A percentile compares a stretch with the other conserved stretches of the same genome.
These are phyloP conservation scores for Psilocybe azurescens DNA, from an alignment of 768 basidiomycete species.

Conservation along the genomic window DNA sequence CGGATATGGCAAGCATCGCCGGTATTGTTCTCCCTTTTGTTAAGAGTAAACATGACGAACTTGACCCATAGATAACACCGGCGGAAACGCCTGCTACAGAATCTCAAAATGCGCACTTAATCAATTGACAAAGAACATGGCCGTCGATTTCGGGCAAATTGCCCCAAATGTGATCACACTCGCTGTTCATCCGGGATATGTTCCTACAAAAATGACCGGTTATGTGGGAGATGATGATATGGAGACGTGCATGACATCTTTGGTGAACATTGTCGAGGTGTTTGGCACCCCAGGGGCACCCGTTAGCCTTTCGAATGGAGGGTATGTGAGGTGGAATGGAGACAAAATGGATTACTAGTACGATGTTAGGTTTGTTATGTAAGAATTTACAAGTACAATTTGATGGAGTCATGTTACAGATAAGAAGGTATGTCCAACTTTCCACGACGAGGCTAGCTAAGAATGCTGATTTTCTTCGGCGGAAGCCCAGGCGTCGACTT, in stretches of 20 bases:
- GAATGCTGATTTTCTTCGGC: too few relatives aligned
- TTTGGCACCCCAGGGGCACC: constrained; percentile 1
- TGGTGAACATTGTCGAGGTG: background rate
- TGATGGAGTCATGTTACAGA: too few relatives aligned
- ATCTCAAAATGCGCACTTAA: constrained; percentile 11
- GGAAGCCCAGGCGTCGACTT: too few relatives aligned
- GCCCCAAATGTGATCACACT: constrained; percentile 7
- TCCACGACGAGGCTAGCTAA: too few relatives aligned
- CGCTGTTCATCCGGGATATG: constrained; percentile 10
- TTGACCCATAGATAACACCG: constrained; percentile 4
- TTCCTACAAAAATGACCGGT: constrained; percentile 9
- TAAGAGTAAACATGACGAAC: background rate
- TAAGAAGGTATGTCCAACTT: too few relatives aligned
- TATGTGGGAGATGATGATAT: constrained; percentile 8
- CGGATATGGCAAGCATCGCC: constrained; percentile 10
- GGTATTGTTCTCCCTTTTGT: background rate
- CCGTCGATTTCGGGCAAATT: background rate
- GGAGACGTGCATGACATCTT: background rate
- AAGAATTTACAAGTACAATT: too few relatives aligned
- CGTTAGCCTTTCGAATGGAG: background rate
- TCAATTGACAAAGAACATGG: constrained; percentile 9
- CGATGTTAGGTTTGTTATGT: background rate
- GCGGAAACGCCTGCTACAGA: constrained; percentile 13
- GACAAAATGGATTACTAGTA: constrained; percentile 1
- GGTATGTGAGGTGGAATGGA: constrained; percentile 13